These are phyloP conservation scores for Xylariaceae sp. DNA, from an alignment of 2,329 filamentous ascomycete genomes.

Conservation along the genomic window DNA sequence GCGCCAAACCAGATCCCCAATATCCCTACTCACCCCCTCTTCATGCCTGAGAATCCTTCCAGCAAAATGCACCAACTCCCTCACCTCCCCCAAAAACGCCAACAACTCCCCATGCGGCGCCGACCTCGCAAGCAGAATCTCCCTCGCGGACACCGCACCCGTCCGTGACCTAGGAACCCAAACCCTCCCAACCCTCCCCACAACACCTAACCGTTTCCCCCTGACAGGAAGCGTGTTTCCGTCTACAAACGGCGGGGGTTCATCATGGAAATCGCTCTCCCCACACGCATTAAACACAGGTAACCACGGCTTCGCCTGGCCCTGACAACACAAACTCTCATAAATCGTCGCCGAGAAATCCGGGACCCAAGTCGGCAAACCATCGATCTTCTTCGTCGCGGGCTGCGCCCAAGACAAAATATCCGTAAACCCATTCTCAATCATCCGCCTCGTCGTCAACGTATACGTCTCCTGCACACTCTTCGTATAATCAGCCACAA, in stretches of 20 bases:
- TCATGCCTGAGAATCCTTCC: neutral
- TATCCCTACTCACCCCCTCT: no score
- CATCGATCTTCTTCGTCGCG: neutral
- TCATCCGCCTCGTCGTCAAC: constrained; percentile 1
- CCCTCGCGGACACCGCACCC: neutral
- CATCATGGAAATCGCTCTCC: neutral
- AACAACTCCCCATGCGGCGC: neutral
- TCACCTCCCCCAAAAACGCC: neutral
- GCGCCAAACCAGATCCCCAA: neutral
- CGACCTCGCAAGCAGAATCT: neutral
- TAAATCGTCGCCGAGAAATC: constrained; percentile 15
- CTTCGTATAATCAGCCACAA: constrained; percentile 10
- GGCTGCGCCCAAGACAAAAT: constrained; percentile 16
- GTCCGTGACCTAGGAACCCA: constrained; percentile 5
- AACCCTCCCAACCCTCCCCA: neutral
- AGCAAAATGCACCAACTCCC: neutral
- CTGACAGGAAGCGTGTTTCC: neutral
- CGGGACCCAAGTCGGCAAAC: constrained; percentile 16
- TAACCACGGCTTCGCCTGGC: constrained; percentile 13
- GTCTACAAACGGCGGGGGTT: neutral
- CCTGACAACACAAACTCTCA: constrained; percentile 13
- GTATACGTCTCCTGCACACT: constrained; percentile 7
- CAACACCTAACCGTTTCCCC: constrained; percentile 1
- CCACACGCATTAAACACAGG: constrained; percentile 8
- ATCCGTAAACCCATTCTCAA: constrained; percentile 13